Conservation (phyloP, 257 asterid genomes). For the Salvia rosmarinus region DNA sequence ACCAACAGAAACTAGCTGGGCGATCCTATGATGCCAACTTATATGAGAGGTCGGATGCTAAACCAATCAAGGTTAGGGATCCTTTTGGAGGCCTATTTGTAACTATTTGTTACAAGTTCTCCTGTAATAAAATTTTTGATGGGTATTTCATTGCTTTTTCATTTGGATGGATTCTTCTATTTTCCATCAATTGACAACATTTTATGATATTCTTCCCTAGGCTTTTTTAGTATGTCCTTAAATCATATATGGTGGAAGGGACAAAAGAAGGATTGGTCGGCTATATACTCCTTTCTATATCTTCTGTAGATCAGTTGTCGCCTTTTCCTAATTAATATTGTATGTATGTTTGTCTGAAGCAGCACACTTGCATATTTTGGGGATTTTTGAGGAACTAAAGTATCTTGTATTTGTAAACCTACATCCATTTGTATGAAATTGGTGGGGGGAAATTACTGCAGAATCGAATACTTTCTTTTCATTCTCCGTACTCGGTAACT, state of each 20-base stretch:
- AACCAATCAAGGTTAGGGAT: conserved; percentile 64
- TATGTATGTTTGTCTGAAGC: neutral
- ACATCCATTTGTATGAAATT: neutral
- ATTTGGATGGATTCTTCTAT: conserved; percentile 17
- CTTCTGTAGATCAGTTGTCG: neutral
- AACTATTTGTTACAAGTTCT: conserved; percentile 16
- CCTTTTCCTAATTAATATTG: neutral
- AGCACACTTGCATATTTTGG: neutral
- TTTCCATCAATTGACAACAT: neutral
- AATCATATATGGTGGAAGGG: too few relatives aligned
- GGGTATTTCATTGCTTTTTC: conserved; percentile 7
- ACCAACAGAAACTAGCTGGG: conserved; percentile 53
- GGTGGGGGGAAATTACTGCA: neutral
- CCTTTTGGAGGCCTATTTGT: conserved; percentile 24
- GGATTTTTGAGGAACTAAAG: neutral
- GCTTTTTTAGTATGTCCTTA: neutral
- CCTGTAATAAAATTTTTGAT: neutral
- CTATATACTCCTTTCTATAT: neutral
- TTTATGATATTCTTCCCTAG: neutral
- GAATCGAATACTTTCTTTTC: conserved; percentile 4
- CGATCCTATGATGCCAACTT: conserved; percentile 57
- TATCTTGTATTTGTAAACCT: neutral
- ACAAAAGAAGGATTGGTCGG: neutral
- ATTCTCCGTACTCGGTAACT: conserved; percentile 12
- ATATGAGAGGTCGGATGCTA: conserved; percentile 60